These are phyloP conservation scores for Sporothrix luriei DNA, from an alignment of 2,329 filamentous ascomycete genomes.

Conservation along the genomic window DNA sequence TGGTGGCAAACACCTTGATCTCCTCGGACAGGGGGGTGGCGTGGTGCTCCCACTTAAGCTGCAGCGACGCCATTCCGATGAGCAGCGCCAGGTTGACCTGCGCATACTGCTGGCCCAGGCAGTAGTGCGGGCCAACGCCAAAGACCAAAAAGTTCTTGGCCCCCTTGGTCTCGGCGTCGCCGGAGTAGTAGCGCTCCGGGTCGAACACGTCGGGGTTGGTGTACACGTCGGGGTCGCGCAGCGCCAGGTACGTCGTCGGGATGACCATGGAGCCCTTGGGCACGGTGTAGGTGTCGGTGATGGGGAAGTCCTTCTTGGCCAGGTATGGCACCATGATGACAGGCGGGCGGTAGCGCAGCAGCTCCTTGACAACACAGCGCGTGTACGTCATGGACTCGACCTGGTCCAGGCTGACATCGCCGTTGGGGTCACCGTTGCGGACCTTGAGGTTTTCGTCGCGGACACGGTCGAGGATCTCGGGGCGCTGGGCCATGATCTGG, in stretches of 20 bases:
- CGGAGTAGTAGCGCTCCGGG: slow-evolving; percentile 87
- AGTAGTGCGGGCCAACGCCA: slow-evolving; percentile 94
- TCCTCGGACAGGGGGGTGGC: slow-evolving; percentile 82
- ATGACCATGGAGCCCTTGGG: slow-evolving; percentile 96
- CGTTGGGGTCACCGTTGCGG: slow-evolving; percentile 73
- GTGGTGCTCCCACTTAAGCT: slow-evolving; percentile 88
- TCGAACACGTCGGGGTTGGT: slow-evolving; percentile 85
- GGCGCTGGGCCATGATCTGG: slow-evolving; percentile 89
- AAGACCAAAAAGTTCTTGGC: slow-evolving; percentile 97
- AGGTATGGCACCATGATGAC: slow-evolving; percentile 97
- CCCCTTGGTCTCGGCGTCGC: slow-evolving; percentile 81
- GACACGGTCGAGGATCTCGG: slow-evolving; percentile 86
- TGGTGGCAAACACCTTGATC: slow-evolving; percentile 97
- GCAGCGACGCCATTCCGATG: slow-evolving; percentile 85
- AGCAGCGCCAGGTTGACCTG: slow-evolving; percentile 85
- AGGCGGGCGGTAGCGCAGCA: slow-evolving; percentile 89
- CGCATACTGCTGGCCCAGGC: slow-evolving; percentile 89
- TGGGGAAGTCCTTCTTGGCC: slow-evolving; percentile 92
- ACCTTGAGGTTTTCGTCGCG: slow-evolving; percentile 84
- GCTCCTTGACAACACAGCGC: slow-evolving; percentile 86
- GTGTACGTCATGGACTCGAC: slow-evolving; percentile 89
- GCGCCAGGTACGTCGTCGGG: slow-evolving; percentile 84
- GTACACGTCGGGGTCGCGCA: slow-evolving; percentile 92
- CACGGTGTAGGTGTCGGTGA: slow-evolving; percentile 84
- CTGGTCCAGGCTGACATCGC: slow-evolving; percentile 75